Conservation (phyloP, 2,329 filamentous ascomycete genomes). For the Simplicillium aogashimaense region DNA sequence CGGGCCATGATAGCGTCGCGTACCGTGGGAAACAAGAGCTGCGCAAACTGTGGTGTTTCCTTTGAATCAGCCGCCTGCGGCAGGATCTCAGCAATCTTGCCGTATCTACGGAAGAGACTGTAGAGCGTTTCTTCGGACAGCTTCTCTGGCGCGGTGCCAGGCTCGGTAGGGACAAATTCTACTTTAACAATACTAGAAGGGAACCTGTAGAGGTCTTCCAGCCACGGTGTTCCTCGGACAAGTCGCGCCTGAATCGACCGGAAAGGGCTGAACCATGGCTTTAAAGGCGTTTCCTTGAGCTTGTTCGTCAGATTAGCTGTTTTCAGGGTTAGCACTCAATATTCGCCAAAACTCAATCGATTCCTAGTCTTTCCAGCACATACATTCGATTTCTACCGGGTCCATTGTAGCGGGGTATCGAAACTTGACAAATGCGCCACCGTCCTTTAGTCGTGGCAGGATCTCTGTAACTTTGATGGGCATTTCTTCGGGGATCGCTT, state of each 20-base stretch:
- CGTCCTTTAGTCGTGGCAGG: slow-evolving; percentile 77
- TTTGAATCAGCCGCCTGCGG: slow-evolving; percentile 82
- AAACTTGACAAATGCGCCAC: slow-evolving; percentile 89
- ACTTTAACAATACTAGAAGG: slow-evolving; percentile 69
- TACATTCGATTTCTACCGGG: slow-evolving; percentile 32
- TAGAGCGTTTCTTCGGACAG: slow-evolving; percentile 82
- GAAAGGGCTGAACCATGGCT: slow-evolving; percentile 86
- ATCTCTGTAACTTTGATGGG: slow-evolving; percentile 70
- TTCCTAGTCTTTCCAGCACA: slow-evolving; percentile 1
- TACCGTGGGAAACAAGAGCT: slow-evolving; percentile 64
- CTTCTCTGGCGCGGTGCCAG: slow-evolving; percentile 65
- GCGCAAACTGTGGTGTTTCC: slow-evolving; percentile 67
- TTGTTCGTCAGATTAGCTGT: slow-evolving; percentile 47
- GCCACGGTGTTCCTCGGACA: slow-evolving; percentile 81
- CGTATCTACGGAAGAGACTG: slow-evolving; percentile 78
- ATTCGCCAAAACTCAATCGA: no score
- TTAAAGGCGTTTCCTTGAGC: slow-evolving; percentile 60
- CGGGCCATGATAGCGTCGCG: slow-evolving; percentile 78
- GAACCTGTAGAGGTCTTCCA: slow-evolving; percentile 81
- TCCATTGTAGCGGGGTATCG: slow-evolving; percentile 33
- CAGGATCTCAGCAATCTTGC: slow-evolving; percentile 79
- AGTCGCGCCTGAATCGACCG: slow-evolving; percentile 58
- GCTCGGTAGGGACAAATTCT: slow-evolving; percentile 68
- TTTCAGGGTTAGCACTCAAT: slow-evolving; percentile 4
- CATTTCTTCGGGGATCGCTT: slow-evolving; percentile 52